Percentiles rank a stretch among this genome's conserved stretches.
phyloP scores from a whole-genome alignment of 202 grass and related monocot genomes.

The Brachypodium distachyon region DNA sequence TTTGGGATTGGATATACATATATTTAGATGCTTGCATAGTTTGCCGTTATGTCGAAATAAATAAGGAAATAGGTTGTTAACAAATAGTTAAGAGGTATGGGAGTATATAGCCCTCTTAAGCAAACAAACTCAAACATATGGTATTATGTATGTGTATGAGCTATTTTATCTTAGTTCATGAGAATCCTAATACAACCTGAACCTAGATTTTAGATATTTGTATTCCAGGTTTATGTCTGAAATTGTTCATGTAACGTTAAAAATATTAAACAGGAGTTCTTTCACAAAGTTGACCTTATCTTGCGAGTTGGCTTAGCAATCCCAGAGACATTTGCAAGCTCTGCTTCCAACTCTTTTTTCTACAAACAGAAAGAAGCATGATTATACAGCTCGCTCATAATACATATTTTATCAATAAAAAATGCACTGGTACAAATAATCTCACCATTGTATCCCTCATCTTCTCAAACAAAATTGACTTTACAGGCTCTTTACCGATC shows the following conservation, averaged over 20 bases:
- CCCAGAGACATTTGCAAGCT: slow-evolving; percentile 78
- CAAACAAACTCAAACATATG: not conserved
- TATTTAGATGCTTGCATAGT: not conserved
- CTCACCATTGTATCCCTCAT: slow-evolving; percentile 98
- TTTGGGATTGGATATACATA: not conserved
- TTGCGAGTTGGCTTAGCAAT: slow-evolving; percentile 84
- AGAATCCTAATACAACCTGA: not conserved
- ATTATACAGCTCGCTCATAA: not conserved
- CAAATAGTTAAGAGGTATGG: not conserved
- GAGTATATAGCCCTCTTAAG: not conserved
- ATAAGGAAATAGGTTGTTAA: not conserved
- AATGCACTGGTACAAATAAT: slow-evolving; percentile 15
- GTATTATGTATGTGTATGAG: not conserved
- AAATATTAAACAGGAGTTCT: not conserved
- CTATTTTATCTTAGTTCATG: not conserved
- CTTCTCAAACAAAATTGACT: slow-evolving; percentile 96
- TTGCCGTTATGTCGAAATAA: not conserved
- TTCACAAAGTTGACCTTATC: slow-evolving; percentile 71
- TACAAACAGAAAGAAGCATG: slow-evolving; percentile 34
- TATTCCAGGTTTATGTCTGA: not conserved
- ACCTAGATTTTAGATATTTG: not conserved
- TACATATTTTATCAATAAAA: not conserved
- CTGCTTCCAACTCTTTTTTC: slow-evolving; percentile 99
- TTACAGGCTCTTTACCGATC: slow-evolving; percentile 97
- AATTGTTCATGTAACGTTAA: not conserved